A percentile compares a stretch with the other conserved stretches of the same genome.
Evolutionary conservation across 192 early-diverging fungal genomes (phyloP).

Genomic region (Pilaira anomala): DNA sequence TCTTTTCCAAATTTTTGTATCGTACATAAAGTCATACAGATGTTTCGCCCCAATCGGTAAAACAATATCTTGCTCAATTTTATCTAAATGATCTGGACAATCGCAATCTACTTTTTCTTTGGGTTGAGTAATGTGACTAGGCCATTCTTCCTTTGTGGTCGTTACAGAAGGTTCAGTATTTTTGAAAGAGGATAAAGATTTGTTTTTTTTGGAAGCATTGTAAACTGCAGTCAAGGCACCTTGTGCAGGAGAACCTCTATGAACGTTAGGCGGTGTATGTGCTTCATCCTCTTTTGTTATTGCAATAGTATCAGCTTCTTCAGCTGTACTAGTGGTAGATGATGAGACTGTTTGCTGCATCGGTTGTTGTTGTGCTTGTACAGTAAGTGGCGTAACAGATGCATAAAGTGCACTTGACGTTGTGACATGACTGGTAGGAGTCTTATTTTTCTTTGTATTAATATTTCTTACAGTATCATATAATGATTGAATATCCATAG

Average conservation of each 20-base stretch:
- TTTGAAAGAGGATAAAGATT: not conserved
- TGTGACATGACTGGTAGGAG: conserved; percentile 12
- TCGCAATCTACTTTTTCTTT: conserved; percentile 50
- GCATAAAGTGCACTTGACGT: conserved; percentile 13
- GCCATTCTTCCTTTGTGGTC: conserved; percentile 10
- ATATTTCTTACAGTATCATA: conserved; percentile 12
- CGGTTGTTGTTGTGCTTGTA: conserved; percentile 19
- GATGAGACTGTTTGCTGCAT: not conserved
- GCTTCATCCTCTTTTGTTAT: conserved; percentile 4
- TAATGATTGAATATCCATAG: conserved; percentile 12
- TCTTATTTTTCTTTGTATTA: conserved; percentile 10
- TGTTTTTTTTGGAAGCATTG: not conserved
- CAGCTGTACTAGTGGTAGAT: not conserved
- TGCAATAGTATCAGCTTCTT: not conserved
- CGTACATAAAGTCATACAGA: not conserved
- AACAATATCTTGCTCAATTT: conserved; percentile 48
- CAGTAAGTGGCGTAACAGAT: conserved; percentile 18
- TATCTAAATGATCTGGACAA: conserved; percentile 68
- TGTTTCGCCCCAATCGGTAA: conserved; percentile 36
- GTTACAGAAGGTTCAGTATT: not conserved
- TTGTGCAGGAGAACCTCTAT: conserved; percentile 13
- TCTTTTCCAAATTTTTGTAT: not conserved
- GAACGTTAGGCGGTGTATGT: not conserved
- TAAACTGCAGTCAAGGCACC: conserved; percentile 14
- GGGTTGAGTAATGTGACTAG: conserved; percentile 43